Percentiles rank a stretch among this genome's conserved stretches.
Evolutionary conservation across 2,329 filamentous ascomycete genomes (phyloP).

Genomic region (Helotiales sp.): DNA sequence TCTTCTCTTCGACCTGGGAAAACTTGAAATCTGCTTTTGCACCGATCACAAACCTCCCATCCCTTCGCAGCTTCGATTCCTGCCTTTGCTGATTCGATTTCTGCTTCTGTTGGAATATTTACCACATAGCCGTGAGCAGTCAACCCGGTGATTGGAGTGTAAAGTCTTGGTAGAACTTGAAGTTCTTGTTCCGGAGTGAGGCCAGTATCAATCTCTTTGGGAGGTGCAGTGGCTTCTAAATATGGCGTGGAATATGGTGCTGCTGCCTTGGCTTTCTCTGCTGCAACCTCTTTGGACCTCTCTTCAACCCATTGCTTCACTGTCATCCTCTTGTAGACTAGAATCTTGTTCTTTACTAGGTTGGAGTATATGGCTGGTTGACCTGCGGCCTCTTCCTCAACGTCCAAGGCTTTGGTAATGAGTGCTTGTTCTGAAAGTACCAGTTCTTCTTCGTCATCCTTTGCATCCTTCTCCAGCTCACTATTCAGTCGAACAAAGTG

Average conservation of each 20-base stretch:
- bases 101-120: slow-evolving; percentile 60
- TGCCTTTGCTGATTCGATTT: slow-evolving; percentile 64
- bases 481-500: slow-evolving; percentile 68
- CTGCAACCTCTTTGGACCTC: slow-evolving; percentile 46
- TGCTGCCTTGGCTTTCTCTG: slow-evolving; percentile 33
- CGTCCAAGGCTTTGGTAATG: slow-evolving; percentile 68
- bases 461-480: slow-evolving; percentile 54
- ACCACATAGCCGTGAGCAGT: slow-evolving; percentile 74
- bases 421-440: slow-evolving; percentile 64
- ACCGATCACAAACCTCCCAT: slow-evolving; percentile 89
- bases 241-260: slow-evolving; percentile 29
- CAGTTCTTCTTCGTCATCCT: slow-evolving; percentile 52
- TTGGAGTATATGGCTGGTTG: slow-evolving; percentile 76
- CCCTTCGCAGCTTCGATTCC: slow-evolving; percentile 68
- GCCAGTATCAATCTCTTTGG: slow-evolving; percentile 65
- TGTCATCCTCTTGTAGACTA: slow-evolving; percentile 74
- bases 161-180: slow-evolving; percentile 58
- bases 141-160: slow-evolving; percentile 65
- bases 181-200: slow-evolving; percentile 69
- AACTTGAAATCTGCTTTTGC: slow-evolving; percentile 82
- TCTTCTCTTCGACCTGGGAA: slow-evolving; percentile 80
- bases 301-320: slow-evolving; percentile 70
- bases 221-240: slow-evolving; percentile 38
- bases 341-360: slow-evolving; percentile 78
- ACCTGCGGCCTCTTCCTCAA: slow-evolving; percentile 76